A percentile compares a stretch with the other conserved stretches of the same genome.
Evolutionary conservation across 768 basidiomycete species (phyloP).

Genomic region (Tulasnella sp.): DNA sequence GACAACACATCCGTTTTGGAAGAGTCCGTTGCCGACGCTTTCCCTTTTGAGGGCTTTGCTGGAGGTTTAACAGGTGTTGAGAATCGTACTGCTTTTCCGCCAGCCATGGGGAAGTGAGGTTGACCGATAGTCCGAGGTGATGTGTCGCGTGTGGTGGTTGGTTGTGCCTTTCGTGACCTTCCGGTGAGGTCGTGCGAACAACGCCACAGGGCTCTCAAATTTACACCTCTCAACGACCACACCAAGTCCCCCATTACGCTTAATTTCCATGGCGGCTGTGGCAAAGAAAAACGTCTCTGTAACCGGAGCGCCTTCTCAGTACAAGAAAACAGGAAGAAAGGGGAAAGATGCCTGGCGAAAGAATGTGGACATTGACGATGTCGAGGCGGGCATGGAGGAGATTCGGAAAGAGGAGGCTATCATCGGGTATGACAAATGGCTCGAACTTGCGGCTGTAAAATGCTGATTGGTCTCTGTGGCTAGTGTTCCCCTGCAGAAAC

Average conservation of each 20-base stretch:
- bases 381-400: constrained; percentile 71
- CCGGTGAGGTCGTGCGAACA: neutral
- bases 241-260: neutral
- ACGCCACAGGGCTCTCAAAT: constrained; percentile 25
- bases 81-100: neutral
- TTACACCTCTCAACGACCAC: neutral
- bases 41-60: neutral
- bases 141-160: neutral
- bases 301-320: constrained; percentile 41
- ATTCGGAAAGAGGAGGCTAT: constrained; percentile 77
- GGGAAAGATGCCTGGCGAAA: constrained; percentile 94
- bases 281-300: constrained; percentile 4
- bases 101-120: neutral
- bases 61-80: neutral
- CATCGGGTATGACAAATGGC: constrained; percentile 55
- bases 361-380: constrained; percentile 78
- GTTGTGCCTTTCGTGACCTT: neutral
- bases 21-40: neutral
- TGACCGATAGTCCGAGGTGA: neutral
- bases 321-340: constrained; percentile 68
- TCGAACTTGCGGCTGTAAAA: neutral
- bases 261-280: constrained; percentile 9
- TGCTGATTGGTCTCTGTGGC: neutral
- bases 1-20: neutral
- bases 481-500: constrained; percentile 63